A percentile compares a stretch with the other conserved stretches of the same genome.
These are phyloP conservation scores for Wickerhamiella sergipiensis DNA, from an alignment of 805 yeast genomes.

Conservation along the genomic window DNA sequence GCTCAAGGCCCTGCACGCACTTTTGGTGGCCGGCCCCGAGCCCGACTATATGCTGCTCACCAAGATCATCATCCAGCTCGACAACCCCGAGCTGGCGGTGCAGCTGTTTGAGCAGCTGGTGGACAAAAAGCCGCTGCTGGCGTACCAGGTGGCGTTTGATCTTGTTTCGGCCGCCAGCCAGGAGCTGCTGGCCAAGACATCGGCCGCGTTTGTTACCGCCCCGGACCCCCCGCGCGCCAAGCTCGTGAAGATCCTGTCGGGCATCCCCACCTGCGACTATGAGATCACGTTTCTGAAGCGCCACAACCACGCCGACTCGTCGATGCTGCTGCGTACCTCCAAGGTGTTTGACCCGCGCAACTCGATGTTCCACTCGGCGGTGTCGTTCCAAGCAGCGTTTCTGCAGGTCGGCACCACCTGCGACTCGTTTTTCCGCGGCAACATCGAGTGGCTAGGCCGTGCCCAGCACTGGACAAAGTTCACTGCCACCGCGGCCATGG, in stretches of 20 bases:
- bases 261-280: slow-evolving; percentile 87
- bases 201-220: slow-evolving; percentile 22
- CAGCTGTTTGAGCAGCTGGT: slow-evolving; percentile 49
- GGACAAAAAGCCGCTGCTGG: slow-evolving; percentile 41
- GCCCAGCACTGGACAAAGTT: slow-evolving; percentile 99
- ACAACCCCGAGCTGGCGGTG: slow-evolving; percentile 59
- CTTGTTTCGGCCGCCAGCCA: slow-evolving; percentile 85
- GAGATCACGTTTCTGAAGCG: slow-evolving; percentile 77
- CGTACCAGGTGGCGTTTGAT: slow-evolving; percentile 91
- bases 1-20: slow-evolving; percentile 45
- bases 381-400: slow-evolving; percentile 86
- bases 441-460: slow-evolving; percentile 89
- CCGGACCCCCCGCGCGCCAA: slow-evolving; percentile 25
- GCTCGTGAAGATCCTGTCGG: slow-evolving; percentile 62
- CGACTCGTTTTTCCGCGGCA: slow-evolving; percentile 79
- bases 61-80: slow-evolving; percentile 77
- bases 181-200: slow-evolving; percentile 51
- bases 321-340: slow-evolving; percentile 70
- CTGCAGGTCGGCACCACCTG: slow-evolving; percentile 94
- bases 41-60: slow-evolving; percentile 78
- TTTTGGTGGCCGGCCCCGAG: slow-evolving; percentile 35
- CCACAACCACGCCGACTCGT: slow-evolving; percentile 76
- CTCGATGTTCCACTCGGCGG: slow-evolving; percentile 91
- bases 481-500: slow-evolving; percentile 94
- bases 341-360: slow-evolving; percentile 75